Conservation (phyloP, 805 yeast species). For the Zygoascus ofunaensis region DNA sequence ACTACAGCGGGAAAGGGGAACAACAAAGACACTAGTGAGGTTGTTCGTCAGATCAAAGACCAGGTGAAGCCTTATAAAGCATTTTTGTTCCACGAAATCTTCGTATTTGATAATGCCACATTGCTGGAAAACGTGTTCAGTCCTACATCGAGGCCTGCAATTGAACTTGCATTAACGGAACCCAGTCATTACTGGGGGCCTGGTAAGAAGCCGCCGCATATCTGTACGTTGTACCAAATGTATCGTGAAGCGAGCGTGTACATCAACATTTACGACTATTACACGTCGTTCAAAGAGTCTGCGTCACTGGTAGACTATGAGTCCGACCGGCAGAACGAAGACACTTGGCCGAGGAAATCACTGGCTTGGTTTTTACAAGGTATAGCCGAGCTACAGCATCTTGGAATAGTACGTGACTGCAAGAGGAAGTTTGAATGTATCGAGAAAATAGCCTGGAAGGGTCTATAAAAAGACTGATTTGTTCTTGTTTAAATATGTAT, state of each 20-base stretch:
- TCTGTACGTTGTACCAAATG: conserved; percentile 51
- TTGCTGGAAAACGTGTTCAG: conserved; percentile 32
- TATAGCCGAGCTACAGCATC: conserved; percentile 55
- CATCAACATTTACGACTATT: conserved; percentile 62
- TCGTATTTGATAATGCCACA: conserved; percentile 30
- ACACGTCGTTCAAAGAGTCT: conserved; percentile 43
- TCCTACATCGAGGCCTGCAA: conserved; percentile 36
- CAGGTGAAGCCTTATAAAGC: conserved; percentile 9
- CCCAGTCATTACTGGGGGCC: conserved; percentile 28
- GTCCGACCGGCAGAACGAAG: conserved; percentile 20
- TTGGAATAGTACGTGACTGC: conserved; percentile 59
- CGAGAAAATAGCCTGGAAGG: conserved; percentile 68
- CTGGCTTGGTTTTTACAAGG: conserved; percentile 70
- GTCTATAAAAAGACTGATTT: conserved; percentile 36
- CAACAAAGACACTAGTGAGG: no score
- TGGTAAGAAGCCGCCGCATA: conserved; percentile 40
- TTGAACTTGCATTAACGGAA: conserved; percentile 36
- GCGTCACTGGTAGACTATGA: background rate
- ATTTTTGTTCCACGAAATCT: conserved; percentile 35
- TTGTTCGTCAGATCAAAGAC: background rate
- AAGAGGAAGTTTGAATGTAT: conserved; percentile 53
- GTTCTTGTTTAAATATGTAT: no score
- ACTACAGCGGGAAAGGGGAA: no score
- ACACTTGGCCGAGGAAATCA: conserved; percentile 52
- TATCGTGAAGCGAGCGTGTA: conserved; percentile 71